Percentiles rank a stretch among this genome's conserved stretches.
Evolutionary conservation across 2,329 filamentous ascomycete species (phyloP).

Genomic region (Epichloe glyceriae): DNA sequence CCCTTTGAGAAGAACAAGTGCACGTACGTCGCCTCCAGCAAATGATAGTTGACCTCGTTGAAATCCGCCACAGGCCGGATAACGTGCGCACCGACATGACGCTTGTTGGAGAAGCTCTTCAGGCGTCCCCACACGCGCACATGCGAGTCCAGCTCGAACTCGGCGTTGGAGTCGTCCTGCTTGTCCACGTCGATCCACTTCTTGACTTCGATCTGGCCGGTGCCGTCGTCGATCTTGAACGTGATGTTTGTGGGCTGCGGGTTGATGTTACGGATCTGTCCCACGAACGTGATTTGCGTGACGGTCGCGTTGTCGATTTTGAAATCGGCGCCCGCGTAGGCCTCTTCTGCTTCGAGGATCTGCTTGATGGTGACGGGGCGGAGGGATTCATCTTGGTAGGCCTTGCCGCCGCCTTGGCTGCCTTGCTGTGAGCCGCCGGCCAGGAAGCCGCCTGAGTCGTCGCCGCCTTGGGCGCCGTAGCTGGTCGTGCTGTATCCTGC

Average conservation of each 20-base stretch:
- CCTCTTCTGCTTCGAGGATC: constrained; percentile 68
- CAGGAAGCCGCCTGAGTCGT: constrained; percentile 50
- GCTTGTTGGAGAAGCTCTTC: constrained; percentile 73
- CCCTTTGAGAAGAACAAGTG: constrained; percentile 76
- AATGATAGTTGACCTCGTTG: constrained; percentile 88
- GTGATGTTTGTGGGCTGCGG: constrained; percentile 84
- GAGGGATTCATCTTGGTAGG: constrained; percentile 70
- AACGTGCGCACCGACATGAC: constrained; percentile 66
- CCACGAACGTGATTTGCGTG: constrained; percentile 67
- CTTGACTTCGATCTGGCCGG: constrained; percentile 82
- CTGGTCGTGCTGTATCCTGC: constrained; percentile 31
- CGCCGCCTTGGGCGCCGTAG: constrained; percentile 43
- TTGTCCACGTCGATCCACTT: constrained; percentile 64
- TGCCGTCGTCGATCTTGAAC: constrained; percentile 91
- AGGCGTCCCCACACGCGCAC: constrained; percentile 77
- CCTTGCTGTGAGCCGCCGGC: constrained; percentile 46
- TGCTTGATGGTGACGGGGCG: constrained; percentile 95
- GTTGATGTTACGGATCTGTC: constrained; percentile 77
- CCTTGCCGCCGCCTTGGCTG: constrained; percentile 39
- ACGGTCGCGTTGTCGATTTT: constrained; percentile 66
- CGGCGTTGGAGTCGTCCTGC: constrained; percentile 31
- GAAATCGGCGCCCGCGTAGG: constrained; percentile 61
- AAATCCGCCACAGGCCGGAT: constrained; percentile 70
- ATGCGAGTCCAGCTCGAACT: constrained; percentile 61
- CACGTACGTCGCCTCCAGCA: constrained; percentile 79